Evolutionary conservation across 768 basidiomycete genomes (phyloP).

Genomic region (Hygrocybe punicea): DNA sequence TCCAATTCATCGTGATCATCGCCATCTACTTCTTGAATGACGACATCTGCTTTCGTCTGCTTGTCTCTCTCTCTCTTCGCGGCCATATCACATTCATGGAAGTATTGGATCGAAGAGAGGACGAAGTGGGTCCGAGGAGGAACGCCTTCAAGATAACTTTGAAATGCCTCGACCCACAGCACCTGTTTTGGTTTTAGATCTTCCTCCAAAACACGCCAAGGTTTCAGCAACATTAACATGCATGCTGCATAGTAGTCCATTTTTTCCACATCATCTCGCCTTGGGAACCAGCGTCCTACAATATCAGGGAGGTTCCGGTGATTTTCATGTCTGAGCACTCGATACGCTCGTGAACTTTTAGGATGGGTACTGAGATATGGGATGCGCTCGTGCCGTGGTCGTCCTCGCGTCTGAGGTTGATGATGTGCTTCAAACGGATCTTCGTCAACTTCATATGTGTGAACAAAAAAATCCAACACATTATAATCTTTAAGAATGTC

Average conservation of each 20-base stretch:
- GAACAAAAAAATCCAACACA: no score
- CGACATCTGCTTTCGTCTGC: neutral
- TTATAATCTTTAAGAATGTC: no score
- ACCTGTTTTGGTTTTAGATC: neutral
- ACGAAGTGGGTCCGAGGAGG: neutral
- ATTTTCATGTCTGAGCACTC: neutral
- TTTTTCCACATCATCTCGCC: constrained; percentile 5
- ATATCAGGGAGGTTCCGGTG: constrained; percentile 9
- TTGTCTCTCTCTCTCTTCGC: constrained; percentile 21
- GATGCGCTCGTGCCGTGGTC: no score
- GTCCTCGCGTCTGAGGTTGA: no score
- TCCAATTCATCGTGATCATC: constrained; percentile 4
- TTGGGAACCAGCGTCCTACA: constrained; percentile 20
- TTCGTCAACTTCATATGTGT: no score
- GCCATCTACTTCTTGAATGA: neutral
- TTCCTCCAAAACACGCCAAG: neutral
- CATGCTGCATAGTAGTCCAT: constrained; percentile 12
- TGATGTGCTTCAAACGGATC: no score
- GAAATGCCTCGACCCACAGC: constrained; percentile 1
- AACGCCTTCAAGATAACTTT: neutral
- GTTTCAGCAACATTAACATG: constrained; percentile 6
- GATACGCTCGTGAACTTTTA: neutral
- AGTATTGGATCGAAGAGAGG: constrained; percentile 7
- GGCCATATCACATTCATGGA: neutral
- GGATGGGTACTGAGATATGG: no score